Conservation (phyloP, 192 early-diverging fungal genomes). For the Glomus cerebriforme region DNA sequence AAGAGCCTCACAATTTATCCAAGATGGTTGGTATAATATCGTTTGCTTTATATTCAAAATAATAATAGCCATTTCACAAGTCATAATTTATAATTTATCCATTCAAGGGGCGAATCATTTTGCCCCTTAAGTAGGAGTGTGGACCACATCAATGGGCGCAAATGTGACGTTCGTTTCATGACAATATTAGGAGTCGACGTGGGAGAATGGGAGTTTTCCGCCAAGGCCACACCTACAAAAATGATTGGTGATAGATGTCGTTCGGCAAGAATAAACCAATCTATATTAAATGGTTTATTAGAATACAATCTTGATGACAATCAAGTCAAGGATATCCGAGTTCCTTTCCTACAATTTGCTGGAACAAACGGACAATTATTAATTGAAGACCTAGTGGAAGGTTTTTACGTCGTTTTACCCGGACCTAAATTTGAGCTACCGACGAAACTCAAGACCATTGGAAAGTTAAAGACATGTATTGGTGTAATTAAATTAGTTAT, state of each 20-base stretch:
- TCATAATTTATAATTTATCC: slow-evolving; percentile 28
- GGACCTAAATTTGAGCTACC: slow-evolving; percentile 27
- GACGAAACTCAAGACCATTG: too few relatives aligned
- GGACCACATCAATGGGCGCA: slow-evolving; percentile 1
- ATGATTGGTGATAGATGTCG: slow-evolving; percentile 6
- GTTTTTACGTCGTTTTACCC: slow-evolving; percentile 29
- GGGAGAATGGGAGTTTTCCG: slow-evolving; percentile 32
- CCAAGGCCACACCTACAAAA: slow-evolving; percentile 1
- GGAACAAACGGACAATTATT: slow-evolving; percentile 31
- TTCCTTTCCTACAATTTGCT: slow-evolving; percentile 34
- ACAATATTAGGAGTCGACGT: slow-evolving; percentile 23
- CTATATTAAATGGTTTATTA: slow-evolving; percentile 34
- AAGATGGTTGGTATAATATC: slow-evolving; percentile 32
- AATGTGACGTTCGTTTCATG: slow-evolving; percentile 28
- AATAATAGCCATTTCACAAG: slow-evolving; percentile 12
- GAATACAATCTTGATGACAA: slow-evolving; percentile 18
- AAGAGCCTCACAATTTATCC: slow-evolving; percentile 22
- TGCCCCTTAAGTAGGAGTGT: slow-evolving; percentile 17
- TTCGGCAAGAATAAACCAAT: slow-evolving; percentile 24
- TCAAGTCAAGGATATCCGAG: slow-evolving; percentile 26
- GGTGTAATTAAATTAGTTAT: slow-evolving; percentile 13
- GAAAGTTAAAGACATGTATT: slow-evolving; percentile 15
- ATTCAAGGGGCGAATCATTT: slow-evolving; percentile 28
- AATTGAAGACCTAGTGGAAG: slow-evolving; percentile 21
- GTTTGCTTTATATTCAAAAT: slow-evolving; percentile 2